Evolutionary conservation across 2,329 filamentous ascomycete species (phyloP).

Genomic region (Neonectria coccinea): DNA sequence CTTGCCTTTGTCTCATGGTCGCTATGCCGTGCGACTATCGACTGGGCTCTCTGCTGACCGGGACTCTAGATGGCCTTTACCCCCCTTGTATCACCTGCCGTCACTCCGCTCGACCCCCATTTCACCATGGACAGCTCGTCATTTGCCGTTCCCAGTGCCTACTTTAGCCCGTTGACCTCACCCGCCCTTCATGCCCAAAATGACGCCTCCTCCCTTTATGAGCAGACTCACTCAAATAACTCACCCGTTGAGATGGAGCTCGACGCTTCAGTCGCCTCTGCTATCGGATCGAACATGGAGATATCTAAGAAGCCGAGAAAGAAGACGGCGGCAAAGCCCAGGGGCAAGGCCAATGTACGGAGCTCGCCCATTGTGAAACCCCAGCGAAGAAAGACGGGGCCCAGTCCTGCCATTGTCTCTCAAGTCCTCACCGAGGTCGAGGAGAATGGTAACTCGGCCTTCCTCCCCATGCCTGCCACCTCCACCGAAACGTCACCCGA

Average conservation of each 20-base stretch:
- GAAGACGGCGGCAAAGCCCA: conserved; percentile 64
- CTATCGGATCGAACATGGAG: conserved; percentile 56
- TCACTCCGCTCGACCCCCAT: conserved; percentile 80
- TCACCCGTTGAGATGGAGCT: conserved; percentile 70
- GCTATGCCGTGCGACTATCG: neutral
- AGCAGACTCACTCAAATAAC: conserved; percentile 55
- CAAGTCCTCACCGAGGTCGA: conserved; percentile 67
- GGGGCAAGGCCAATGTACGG: conserved; percentile 66
- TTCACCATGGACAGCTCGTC: conserved; percentile 67
- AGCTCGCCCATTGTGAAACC: conserved; percentile 81
- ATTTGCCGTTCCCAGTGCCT: conserved; percentile 75
- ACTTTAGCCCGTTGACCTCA: conserved; percentile 86
- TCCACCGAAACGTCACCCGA: conserved; percentile 67
- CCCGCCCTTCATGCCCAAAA: conserved; percentile 76
- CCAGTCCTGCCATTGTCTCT: conserved; percentile 67
- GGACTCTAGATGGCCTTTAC: conserved; percentile 76
- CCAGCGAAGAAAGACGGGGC: conserved; percentile 63
- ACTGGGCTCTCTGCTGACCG: conserved; percentile 23
- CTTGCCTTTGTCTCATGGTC: neutral
- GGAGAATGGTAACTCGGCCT: conserved; percentile 54
- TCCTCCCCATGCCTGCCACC: conserved; percentile 53
- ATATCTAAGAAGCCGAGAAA: conserved; percentile 65
- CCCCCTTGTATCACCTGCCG: conserved; percentile 84
- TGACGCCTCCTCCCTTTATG: conserved; percentile 37
- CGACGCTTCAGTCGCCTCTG: conserved; percentile 55